Base-by-base conservation (phyloP, 306 rosid species). In the Casuarina cunninghamiana region DNA sequence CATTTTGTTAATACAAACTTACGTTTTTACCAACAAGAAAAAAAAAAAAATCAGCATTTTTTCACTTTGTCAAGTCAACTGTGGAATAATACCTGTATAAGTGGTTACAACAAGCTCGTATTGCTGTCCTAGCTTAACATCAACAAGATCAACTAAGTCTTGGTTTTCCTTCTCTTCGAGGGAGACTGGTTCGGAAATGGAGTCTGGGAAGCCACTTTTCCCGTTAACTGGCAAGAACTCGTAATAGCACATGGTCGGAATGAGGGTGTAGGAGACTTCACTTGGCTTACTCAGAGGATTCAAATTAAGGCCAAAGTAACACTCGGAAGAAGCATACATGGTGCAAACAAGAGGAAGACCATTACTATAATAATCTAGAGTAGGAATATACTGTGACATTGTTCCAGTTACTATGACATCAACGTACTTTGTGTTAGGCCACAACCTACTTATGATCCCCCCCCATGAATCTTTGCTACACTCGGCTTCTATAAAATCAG, bases 371-470 rank as follows among this genome's bases (percentile, higher is more conserved):
- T 76, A 77, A 78, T 88, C 86, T 69, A 90, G 73, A 2, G 77
- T 84, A 0, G 89, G 88, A 73, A 90, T 88, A 48, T 90, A 88
- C 72, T 86, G 94, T 11, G 94, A 81, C 92, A 88, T 86, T 3
- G 94, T 88, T 49, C 94, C 92, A 1, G 94, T 90, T 42, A 88
- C 94, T 79, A 90, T 86, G 75, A 88, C 92, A 70, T 88, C 94
- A 50, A 90, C 74, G 75, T 88, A 90, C 69, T 90, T 86, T 0
- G 92, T 84, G 17, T 90, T 90, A 5, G 89, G 92, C 88, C 94
- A 90, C 46, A 90, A 44, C 79, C 90, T 86, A 10, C 70, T 77
- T 66, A 88, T 88, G 7, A 90, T 86, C 74, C 89, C 94, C 13
- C 79, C 65, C 92, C 92, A 88, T 1, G 89, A 83, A 16, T 60